These are phyloP conservation scores for Cryptosporidium ubiquitum DNA, from an alignment of 169 alveolate species.

Conservation along the genomic window DNA sequence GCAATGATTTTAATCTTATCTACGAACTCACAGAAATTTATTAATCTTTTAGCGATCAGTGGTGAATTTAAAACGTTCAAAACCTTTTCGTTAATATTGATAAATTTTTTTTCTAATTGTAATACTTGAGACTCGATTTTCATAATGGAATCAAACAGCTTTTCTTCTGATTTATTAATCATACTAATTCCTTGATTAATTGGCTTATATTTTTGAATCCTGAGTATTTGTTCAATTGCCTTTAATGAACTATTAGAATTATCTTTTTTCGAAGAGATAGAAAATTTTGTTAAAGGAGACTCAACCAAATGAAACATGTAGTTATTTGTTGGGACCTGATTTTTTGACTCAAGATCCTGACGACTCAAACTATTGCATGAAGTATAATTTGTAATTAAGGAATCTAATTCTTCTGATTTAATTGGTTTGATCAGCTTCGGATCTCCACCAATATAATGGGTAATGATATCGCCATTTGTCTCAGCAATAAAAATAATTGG, in stretches of 20 bases:
- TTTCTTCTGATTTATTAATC: neutral
- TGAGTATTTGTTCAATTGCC: neutral
- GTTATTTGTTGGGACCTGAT: neutral
- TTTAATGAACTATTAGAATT: neutral
- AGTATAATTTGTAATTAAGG: neutral
- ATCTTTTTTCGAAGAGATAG: too few relatives aligned
- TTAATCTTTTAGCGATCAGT: neutral
- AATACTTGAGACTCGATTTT: constrained; percentile 16
- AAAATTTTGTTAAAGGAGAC: neutral
- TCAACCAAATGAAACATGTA: too few relatives aligned
- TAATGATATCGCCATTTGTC: constrained; percentile 37
- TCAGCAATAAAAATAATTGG: constrained; percentile 41
- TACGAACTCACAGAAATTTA: neutral
- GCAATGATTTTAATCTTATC: neutral
- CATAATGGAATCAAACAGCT: constrained; percentile 4
- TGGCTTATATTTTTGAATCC: neutral
- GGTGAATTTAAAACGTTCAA: neutral
- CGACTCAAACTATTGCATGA: neutral
- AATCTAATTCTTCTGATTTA: neutral
- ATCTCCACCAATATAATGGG: constrained; percentile 46
- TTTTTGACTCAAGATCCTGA: neutral
- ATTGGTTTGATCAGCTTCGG: neutral
- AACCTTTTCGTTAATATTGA: neutral
- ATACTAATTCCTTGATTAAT: neutral
- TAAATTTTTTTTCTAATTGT: constrained; percentile 1